A percentile compares a stretch with the other conserved stretches of the same genome.
phyloP scores from a whole-genome alignment of 192 early-diverging fungal genomes.

The Chytriomyces hyalinus region DNA sequence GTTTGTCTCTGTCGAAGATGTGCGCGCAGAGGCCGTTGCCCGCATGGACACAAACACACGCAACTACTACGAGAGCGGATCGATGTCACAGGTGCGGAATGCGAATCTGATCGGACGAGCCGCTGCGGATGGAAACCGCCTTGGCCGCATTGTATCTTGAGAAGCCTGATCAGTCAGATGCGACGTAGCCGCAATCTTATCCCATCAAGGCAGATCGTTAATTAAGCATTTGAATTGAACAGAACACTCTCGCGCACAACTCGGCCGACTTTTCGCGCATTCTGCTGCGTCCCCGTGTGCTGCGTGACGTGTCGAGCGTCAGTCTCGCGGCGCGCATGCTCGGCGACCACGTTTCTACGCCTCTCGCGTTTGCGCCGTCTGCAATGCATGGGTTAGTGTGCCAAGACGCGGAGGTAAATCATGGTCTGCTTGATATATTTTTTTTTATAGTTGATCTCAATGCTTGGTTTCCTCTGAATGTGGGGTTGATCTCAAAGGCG shows the following conservation, averaged over 20 bases:
- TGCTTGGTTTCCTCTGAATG: not conserved
- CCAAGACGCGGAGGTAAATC: slow-evolving; percentile 64
- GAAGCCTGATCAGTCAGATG: too few species aligned
- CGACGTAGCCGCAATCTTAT: too few species aligned
- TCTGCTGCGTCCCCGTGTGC: slow-evolving; percentile 53
- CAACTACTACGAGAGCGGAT: slow-evolving; percentile 24
- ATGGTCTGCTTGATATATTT: not conserved
- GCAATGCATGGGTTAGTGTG: slow-evolving; percentile 79
- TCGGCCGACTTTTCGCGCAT: slow-evolving; percentile 63
- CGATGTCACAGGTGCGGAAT: not conserved
- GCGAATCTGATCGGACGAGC: not conserved
- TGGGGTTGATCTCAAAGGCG: not conserved
- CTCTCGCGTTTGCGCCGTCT: slow-evolving; percentile 78
- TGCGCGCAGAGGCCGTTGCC: not conserved
- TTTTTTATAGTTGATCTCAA: not conserved
- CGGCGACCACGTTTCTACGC: slow-evolving; percentile 50
- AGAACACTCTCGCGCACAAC: slow-evolving; percentile 70
- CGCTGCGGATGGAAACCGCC: not conserved
- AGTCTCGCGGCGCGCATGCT: slow-evolving; percentile 32
- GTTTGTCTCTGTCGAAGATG: slow-evolving; percentile 12
- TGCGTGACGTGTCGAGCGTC: slow-evolving; percentile 20
- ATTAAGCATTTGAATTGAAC: too few species aligned
- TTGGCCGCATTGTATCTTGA: not conserved
- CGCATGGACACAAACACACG: not conserved
- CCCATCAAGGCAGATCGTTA: too few species aligned